Evolutionary conservation across 2,329 filamentous ascomycete genomes (phyloP), one percentile per base, ranked within the genome.

Genomic region (Sarocladiaceae sp.): DNA sequence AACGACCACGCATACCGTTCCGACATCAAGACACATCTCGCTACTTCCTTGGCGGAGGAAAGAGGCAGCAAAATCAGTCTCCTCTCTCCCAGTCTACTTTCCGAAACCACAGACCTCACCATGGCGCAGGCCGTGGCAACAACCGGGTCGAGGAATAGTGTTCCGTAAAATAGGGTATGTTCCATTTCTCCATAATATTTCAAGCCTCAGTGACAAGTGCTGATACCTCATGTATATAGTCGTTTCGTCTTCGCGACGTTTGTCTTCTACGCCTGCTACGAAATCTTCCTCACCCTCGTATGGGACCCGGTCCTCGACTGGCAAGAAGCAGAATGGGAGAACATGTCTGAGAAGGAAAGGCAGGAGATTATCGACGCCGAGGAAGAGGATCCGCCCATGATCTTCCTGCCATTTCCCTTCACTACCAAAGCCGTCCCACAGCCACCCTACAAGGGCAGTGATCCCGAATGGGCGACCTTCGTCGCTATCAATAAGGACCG

Each of bases 401-500:
- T 70, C 4, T 84, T 84, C 48, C 70, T 85, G 6, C 78, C 82
- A 0, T 73, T 85, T 43, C 78, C 79, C 3, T 78, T 78, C 33
- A 79, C 76, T 2, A 76, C 69, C 1, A 69, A 68, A 41, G 51
- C 66, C 46, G 60, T 78, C 15, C 62, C 67, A 13, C 67, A 71
- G 23, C 56, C 61, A 23, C 73, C 72, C 2, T 83, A 81, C 55
- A 67, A 66, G 48, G 70, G 70, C 43, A 66, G 64, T 20, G 79
- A 83, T 51, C 80, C 80, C 3, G 82, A 85, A 58, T 85, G 78
- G 78, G 64, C 69, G 49, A 66, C 69, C 40, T 85, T 82, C 50
- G 55, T 80, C 13, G 72, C 72, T 45, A 64, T 84, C n/a, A 76
- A 71, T 48, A 71, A 70, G 49, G 72, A 84, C 48, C 58, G 55